Evolutionary conservation across 1,284 basidiomycete species (phyloP), one percentile per base, ranked within the genome.

Genomic region (Anthracocystis walkeri): DNA sequence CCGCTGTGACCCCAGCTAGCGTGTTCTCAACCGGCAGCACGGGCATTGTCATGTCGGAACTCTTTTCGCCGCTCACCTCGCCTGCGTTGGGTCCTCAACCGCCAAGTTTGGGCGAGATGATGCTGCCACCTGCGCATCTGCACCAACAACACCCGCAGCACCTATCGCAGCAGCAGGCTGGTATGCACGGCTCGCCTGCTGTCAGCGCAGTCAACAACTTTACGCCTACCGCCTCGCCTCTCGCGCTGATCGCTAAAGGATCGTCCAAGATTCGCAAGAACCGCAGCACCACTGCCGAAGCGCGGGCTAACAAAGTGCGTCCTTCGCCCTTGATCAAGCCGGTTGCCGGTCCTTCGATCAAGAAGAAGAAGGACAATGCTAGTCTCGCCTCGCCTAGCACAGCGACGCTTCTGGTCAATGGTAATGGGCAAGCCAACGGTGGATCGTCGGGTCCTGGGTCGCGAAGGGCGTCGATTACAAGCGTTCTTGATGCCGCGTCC

Each of bases 51-150:
- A 82, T 86, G 25, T 85, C 82, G 58, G 88, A 88, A 38, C 87
- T 88, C 79, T 89, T 90, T 79, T 89, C 89, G 4, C 89, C 89
- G 1, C 81, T 90, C 42, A 88, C 88, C 1, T 89, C 89, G 7
- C 89, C 89, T 0, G 89, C 89, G 0, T 85, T 90, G 6, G 86
- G 87, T 42, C 88, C 89, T 1, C 79, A 84, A 14, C 65, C 77
- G 29, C 78, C 77, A 20, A 79, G 79, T n/a, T 64, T 75, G 8
- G 27, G 68, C 72, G 59, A 76, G 56, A 60, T 78, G 69, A 77
- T 74, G 77, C 49, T 77, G 59, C 73, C 76, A 57, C 69, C 66
- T 54, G 69, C 75, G 29, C 80, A 74, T 33, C 21, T 75, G 55
- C 74, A 67, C 23, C 77, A 71, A 40, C 62, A 85, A 75, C 85